Evolutionary conservation across 768 basidiomycete species (phyloP).

Genomic region (Thelephora aurantiotincta): DNA sequence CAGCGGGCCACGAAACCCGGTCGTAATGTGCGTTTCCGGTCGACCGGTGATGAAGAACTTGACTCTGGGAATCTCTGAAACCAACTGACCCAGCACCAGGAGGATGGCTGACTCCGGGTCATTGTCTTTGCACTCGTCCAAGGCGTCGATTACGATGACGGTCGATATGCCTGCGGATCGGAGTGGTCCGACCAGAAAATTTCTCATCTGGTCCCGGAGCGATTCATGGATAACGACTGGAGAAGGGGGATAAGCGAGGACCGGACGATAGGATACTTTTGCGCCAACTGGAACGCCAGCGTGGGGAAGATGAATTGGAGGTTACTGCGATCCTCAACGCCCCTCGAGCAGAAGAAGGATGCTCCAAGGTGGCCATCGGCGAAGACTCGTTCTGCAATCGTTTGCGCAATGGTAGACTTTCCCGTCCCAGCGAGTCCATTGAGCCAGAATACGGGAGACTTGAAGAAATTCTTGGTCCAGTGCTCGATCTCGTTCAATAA

Average conservation of each 20-base stretch:
- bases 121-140: conserved; percentile 19
- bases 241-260: not conserved
- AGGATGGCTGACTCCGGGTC: not conserved
- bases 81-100: not conserved
- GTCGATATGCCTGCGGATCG: not conserved
- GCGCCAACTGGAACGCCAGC: conserved; percentile 18
- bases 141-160: conserved; percentile 21
- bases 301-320: conserved; percentile 18
- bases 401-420: conserved; percentile 23
- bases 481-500: conserved; percentile 8
- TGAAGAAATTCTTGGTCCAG: conserved; percentile 11
- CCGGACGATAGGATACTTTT: conserved; percentile 5
- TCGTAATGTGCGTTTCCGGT: not conserved
- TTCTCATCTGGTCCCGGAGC: not conserved
- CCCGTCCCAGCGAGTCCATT: conserved; percentile 22
- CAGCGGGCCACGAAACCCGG: not conserved
- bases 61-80: not conserved
- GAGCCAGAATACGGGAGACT: conserved; percentile 16
- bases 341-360: conserved; percentile 19
- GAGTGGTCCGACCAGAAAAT: conserved; percentile 8
- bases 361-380: conserved; percentile 15
- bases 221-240: not conserved
- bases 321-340: conserved; percentile 8
- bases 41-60: conserved; percentile 1
- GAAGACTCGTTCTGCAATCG: conserved; percentile 14